These are phyloP conservation scores for Pyrenochaeta sp. DNA, from an alignment of 2,329 filamentous ascomycete genomes.

Conservation along the genomic window DNA sequence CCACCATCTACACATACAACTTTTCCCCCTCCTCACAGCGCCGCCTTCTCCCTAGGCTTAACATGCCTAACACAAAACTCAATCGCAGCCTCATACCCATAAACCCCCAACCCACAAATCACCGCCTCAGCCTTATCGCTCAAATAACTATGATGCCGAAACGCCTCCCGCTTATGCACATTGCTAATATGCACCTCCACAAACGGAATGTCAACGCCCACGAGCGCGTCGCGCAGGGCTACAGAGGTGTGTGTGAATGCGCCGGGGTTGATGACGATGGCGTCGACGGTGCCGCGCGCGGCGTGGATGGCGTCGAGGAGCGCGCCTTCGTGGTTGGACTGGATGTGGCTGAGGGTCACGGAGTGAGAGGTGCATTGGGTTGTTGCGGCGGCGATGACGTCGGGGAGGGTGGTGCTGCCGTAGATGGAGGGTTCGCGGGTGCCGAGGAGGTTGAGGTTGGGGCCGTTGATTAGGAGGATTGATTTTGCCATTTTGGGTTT, in stretches of 20 bases:
- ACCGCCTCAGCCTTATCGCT: conserved; percentile 78
- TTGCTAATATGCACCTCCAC: conserved; percentile 81
- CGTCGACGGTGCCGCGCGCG: conserved; percentile 66
- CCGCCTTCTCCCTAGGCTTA: conserved; percentile 28
- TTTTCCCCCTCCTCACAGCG: not conserved
- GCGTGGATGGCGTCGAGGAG: conserved; percentile 77
- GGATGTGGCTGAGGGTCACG: conserved; percentile 66
- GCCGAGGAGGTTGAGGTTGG: conserved; percentile 82
- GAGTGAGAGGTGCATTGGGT: conserved; percentile 60
- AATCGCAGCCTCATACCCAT: conserved; percentile 57
- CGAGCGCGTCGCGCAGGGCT: conserved; percentile 75
- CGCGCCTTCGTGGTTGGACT: conserved; percentile 80
- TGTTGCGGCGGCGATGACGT: conserved; percentile 62
- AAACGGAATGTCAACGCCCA: conserved; percentile 74
- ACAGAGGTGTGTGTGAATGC: conserved; percentile 80
- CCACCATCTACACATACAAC: too few species aligned
- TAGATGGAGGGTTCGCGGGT: conserved; percentile 77
- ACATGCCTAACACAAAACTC: conserved; percentile 50
- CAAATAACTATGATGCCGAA: conserved; percentile 73
- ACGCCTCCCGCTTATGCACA: conserved; percentile 74
- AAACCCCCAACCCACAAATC: conserved; percentile 69
- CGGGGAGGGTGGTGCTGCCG: conserved; percentile 70
- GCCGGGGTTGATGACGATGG: conserved; percentile 77
- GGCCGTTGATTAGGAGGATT: conserved; percentile 80
- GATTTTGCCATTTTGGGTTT: conserved; percentile 45